Evolutionary conservation across 345 rosid species (phyloP), one percentile per base, ranked within the genome.

Genomic region (Populus ilicifolia): DNA sequence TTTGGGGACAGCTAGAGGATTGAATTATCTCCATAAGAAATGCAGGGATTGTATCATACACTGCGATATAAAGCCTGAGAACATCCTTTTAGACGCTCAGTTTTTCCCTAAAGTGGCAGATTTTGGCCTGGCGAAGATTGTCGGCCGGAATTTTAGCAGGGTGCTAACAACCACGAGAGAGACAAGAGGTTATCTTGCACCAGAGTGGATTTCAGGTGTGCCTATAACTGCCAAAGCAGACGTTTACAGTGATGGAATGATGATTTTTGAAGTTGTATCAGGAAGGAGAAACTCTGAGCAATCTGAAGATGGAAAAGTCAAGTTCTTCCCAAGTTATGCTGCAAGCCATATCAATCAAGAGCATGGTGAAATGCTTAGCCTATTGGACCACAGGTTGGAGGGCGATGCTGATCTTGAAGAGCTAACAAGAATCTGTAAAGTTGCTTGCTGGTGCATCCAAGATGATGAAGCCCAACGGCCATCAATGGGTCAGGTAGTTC

Each of bases 161-260:
- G 96, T 90, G 29, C 84, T 92, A 69, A 94, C 97, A 3, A 92
- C 93, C 52, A 87, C 89, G 85, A 89, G 94, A 83, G 98, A 97
- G 36, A 92, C 97, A 25, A 86, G 94, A 85, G 96, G 97, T 13
- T 94, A 94, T 78, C 96, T 94, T 6, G 98, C 96, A 8, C 97
- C 96, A 0, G 97, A 94, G 79, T 94, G 97, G 98, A 88, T 94
- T 69, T 92, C 98, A 2, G 96, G 96, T 46, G 91, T 90, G 25
- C 90, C 96, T 30, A 84, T 91, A 64, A 92, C 96, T 8, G 88
- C 92, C 5, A 92, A 94, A 77, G 97, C 94, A 1, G 97, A 94
- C 77, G 97, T 92, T 39, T 94, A 91, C 74, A 94, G 98, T 84
- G 91, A 87, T 12, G 98, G 98, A 10, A 92, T 94, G 97, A 90